Percentiles rank a stretch among this genome's conserved stretches.
phyloP scores from a whole-genome alignment of 345 rosid species.

The Corymbia maculata region DNA sequence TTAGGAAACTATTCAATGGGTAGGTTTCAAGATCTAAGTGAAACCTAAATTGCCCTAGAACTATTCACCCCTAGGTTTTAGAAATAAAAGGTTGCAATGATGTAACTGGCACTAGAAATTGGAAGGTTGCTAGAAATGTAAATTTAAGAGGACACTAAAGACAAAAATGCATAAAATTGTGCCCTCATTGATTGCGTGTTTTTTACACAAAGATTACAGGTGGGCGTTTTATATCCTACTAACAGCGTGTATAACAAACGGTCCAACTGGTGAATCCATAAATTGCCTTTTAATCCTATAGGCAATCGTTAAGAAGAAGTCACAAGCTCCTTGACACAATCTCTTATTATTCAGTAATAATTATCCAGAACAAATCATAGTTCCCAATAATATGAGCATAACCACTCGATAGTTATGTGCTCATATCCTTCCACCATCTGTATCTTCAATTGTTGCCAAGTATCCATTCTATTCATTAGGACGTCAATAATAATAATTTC shows the following conservation, averaged over 20 bases:
- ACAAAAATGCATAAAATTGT: too few relatives aligned
- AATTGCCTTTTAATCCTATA: not conserved
- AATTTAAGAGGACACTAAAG: not conserved
- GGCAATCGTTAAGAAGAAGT: not conserved
- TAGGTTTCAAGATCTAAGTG: not conserved
- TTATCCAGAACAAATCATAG: not conserved
- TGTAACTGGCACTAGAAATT: not conserved
- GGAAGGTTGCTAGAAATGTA: not conserved
- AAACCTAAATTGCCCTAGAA: not conserved
- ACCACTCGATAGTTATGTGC: not conserved
- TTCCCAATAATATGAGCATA: not conserved
- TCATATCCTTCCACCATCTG: not conserved
- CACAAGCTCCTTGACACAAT: not conserved
- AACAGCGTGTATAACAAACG: not conserved
- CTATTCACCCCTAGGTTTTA: not conserved
- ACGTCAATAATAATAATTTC: too few relatives aligned
- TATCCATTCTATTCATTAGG: not conserved
- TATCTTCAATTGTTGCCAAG: not conserved
- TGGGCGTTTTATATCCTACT: not conserved
- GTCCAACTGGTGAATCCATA: not conserved
- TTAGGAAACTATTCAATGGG: fast-evolving
- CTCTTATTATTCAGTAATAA: not conserved
- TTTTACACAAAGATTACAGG: not conserved
- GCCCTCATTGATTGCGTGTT: not conserved
- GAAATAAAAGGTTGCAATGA: not conserved